These are phyloP conservation scores for Fusarium redolens DNA, from an alignment of 2,329 filamentous ascomycete genomes.

Conservation along the genomic window DNA sequence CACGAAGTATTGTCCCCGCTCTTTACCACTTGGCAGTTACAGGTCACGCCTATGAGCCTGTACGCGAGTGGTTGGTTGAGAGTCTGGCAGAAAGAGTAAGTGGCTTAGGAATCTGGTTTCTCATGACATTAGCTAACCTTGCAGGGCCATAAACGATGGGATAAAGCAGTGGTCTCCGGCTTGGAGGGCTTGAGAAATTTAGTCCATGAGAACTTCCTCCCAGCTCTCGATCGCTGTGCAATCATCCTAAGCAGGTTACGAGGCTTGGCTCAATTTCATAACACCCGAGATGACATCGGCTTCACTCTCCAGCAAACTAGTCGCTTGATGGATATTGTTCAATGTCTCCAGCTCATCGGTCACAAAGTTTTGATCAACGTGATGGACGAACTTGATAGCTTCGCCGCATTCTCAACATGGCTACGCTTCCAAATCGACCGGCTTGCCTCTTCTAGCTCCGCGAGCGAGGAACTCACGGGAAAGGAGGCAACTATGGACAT, in stretches of 20 bases:
- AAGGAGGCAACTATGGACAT: constrained; percentile 82
- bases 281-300: constrained; percentile 72
- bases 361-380: constrained; percentile 78
- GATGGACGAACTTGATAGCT: constrained; percentile 82
- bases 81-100: constrained; percentile 81
- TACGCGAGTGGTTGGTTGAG: constrained; percentile 91
- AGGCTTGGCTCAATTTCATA: constrained; percentile 85
- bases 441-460: constrained; percentile 70
- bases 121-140: constrained; percentile 25
- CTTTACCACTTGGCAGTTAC: constrained; percentile 88
- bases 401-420: constrained; percentile 84
- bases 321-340: constrained; percentile 75
- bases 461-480: constrained; percentile 78
- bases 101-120: not conserved
- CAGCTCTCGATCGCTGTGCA: constrained; percentile 83
- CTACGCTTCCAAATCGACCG: constrained; percentile 85
- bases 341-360: constrained; percentile 79
- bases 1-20: constrained; percentile 74
- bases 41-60: constrained; percentile 78
- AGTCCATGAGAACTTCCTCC: constrained; percentile 88
- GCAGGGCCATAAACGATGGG: constrained; percentile 93
- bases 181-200: constrained; percentile 82
- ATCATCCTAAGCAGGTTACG: constrained; percentile 85
- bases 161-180: constrained; percentile 83
- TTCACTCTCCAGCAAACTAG: constrained; percentile 73